Percentiles rank a stretch among this genome's conserved stretches.
phyloP scores from a whole-genome alignment of 257 asterid species.

The Nicotiana benthamiana region DNA sequence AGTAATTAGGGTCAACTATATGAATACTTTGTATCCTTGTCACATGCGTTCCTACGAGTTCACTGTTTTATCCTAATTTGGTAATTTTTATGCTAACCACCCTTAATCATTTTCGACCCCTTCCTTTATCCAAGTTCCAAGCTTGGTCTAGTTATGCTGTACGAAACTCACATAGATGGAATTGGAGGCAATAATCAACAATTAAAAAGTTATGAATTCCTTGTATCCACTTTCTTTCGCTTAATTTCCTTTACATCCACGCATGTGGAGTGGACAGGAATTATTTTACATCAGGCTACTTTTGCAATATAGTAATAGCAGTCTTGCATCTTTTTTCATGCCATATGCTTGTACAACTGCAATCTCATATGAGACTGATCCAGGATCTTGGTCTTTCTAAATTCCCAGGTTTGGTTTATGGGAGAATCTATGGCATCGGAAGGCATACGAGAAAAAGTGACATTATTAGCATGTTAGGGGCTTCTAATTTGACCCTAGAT shows the following conservation, averaged over 20 bases:
- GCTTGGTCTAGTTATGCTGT: not conserved
- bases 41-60: not conserved
- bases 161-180: not conserved
- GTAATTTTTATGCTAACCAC: not conserved
- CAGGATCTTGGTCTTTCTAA: not conserved
- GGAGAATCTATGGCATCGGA: not conserved
- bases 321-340: not conserved
- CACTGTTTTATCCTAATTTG: not conserved
- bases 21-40: not conserved
- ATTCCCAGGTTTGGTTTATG: conserved; percentile 13
- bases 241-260: not conserved
- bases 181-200: not conserved
- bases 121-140: not conserved
- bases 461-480: conserved; percentile 9
- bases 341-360: not conserved
- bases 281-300: not conserved
- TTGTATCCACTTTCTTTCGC: not conserved
- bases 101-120: not conserved
- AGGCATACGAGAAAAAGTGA: conserved; percentile 15
- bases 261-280: not conserved
- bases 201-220: not conserved
- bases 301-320: not conserved
- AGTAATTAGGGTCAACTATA: not conserved
- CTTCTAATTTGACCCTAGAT: conserved; percentile 6
- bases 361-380: not conserved